These are phyloP conservation scores for Coniferiporia sulphurascens DNA, from an alignment of 1,284 basidiomycete genomes.

Conservation along the genomic window DNA sequence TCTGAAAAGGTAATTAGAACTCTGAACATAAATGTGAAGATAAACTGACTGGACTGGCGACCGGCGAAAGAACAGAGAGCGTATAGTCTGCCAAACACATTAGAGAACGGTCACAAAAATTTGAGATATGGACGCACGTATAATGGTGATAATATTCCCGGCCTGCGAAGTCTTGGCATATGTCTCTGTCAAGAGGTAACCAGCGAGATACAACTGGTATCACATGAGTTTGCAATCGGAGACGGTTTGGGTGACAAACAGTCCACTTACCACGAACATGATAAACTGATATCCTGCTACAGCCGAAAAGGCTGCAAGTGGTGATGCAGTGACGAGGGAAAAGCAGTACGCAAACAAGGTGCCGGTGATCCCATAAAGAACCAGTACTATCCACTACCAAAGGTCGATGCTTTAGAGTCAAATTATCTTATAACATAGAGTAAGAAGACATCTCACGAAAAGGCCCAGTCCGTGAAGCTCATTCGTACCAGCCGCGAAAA, in stretches of 20 bases:
- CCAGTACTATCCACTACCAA: conserved; percentile 61
- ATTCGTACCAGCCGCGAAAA: conserved; percentile 52
- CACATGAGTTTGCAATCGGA: neutral
- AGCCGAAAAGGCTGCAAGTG: conserved; percentile 69
- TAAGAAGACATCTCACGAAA: conserved; percentile 41
- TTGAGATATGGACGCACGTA: conserved; percentile 37
- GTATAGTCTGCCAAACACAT: conserved; percentile 48
- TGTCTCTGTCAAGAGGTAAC: conserved; percentile 64
- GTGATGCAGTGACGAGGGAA: conserved; percentile 58
- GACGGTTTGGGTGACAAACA: neutral
- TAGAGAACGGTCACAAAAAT: neutral
- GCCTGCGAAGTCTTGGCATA: conserved; percentile 61
- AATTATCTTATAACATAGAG: neutral
- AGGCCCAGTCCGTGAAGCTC: conserved; percentile 72
- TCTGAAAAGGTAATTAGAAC: conserved; percentile 27
- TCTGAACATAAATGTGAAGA: neutral
- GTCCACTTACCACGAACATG: conserved; percentile 55
- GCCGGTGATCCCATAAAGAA: conserved; percentile 66
- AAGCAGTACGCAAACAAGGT: conserved; percentile 67
- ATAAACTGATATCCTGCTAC: conserved; percentile 74
- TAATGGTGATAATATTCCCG: conserved; percentile 49
- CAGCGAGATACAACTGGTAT: conserved; percentile 53
- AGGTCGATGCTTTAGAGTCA: neutral
- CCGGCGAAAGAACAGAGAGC: conserved; percentile 60
- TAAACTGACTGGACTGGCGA: conserved; percentile 60